phyloP scores from a whole-genome alignment of 2,329 filamentous ascomycete species.

The Aspergillus sp. region DNA sequence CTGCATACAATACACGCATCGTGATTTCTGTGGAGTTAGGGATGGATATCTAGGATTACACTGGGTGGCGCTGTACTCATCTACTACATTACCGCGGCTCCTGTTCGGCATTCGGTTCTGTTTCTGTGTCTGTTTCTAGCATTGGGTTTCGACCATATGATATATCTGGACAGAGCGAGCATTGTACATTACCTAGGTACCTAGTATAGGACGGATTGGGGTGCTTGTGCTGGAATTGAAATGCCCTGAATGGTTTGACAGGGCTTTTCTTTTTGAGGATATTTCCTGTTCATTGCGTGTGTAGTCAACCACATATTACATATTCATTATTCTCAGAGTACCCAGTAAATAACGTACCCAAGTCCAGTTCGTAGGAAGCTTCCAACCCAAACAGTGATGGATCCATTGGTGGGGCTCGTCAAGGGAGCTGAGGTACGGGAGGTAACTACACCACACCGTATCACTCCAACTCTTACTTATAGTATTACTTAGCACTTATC shows the following conservation, averaged over 20 bases:
- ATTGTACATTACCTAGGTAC: slow-evolving; percentile 2
- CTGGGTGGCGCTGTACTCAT: background rate
- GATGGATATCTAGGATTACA: slow-evolving; percentile 1
- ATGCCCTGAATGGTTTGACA: background rate
- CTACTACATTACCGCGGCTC: background rate
- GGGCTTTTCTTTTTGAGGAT: background rate
- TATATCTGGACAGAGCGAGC: slow-evolving; percentile 3
- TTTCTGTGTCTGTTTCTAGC: slow-evolving; percentile 2
- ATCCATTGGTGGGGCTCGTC: too few species aligned
- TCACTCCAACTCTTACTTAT: too few species aligned
- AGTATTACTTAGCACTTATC: too few species aligned
- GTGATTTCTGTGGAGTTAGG: background rate
- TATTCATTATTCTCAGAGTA: too few species aligned
- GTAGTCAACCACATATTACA: background rate
- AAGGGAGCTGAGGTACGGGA: too few species aligned
- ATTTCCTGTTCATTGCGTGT: background rate
- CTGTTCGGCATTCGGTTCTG: background rate
- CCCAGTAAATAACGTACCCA: too few species aligned
- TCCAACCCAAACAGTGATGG: too few species aligned
- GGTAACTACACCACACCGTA: too few species aligned
- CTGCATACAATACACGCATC: background rate
- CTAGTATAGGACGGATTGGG: background rate
- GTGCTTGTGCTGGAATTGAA: background rate
- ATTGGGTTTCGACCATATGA: slow-evolving; percentile 4
- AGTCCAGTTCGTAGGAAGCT: too few species aligned